Percentiles rank a stretch among this genome's conserved stretches.
These are phyloP conservation scores for Solanum sejunctum DNA, from an alignment of 257 asterid species.

Conservation along the genomic window DNA sequence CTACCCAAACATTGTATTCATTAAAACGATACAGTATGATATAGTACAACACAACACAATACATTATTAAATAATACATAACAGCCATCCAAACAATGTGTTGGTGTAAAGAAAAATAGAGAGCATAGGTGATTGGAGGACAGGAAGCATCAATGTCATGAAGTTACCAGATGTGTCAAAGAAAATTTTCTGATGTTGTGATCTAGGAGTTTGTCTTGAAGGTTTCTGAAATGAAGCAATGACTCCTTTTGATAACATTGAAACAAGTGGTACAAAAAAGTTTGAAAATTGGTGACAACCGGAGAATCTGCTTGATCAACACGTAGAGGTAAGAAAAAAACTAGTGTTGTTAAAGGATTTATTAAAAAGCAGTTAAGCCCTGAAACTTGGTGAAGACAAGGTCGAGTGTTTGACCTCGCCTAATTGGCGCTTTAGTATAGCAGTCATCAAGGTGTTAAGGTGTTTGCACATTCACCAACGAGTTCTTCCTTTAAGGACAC, in stretches of 20 bases:
- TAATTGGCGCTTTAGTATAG: neutral
- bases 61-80: too few relatives aligned
- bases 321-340: neutral
- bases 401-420: neutral
- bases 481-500: neutral
- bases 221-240: neutral
- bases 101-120: neutral
- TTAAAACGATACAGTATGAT: too few relatives aligned
- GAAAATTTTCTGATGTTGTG: neutral
- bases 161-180: neutral
- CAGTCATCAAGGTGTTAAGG: neutral
- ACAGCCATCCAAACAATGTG: too few relatives aligned
- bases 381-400: neutral
- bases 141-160: neutral
- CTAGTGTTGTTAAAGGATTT: neutral
- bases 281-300: neutral
- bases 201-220: neutral
- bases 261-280: neutral
- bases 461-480: neutral
- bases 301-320: neutral
- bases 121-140: neutral
- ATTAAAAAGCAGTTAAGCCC: neutral
- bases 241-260: neutral
- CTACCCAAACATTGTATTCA: too few relatives aligned
- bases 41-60: too few relatives aligned